phyloP scores from a whole-genome alignment of 495 filamentous ascomycete species.

The Podospora comata region DNA sequence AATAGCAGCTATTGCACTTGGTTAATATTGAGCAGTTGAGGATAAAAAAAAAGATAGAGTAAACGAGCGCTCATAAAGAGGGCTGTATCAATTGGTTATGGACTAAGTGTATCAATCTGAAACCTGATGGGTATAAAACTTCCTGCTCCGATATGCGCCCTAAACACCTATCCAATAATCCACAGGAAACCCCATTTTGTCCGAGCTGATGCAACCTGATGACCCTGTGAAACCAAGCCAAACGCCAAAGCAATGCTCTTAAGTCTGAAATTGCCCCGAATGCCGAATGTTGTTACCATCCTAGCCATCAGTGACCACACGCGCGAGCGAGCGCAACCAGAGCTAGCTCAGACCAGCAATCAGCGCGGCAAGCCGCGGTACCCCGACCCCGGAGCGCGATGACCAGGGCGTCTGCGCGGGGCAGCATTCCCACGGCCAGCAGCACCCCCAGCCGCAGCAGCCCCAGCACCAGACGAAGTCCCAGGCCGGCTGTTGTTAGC shows the following conservation, averaged over 20 bases:
- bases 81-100: background rate
- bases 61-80: background rate
- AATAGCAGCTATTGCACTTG: background rate
- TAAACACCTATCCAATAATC: background rate
- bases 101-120: background rate
- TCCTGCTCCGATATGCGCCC: background rate
- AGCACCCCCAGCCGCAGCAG: background rate
- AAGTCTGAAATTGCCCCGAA: background rate
- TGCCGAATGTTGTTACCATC: background rate
- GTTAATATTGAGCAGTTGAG: background rate
- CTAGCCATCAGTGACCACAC: background rate
- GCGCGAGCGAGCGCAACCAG: background rate
- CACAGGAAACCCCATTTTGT: background rate
- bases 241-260: background rate
- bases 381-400: background rate
- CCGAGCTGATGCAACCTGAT: background rate
- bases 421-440: conserved; percentile 11
- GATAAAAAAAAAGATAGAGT: background rate
- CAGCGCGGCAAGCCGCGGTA: conserved; percentile 48
- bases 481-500: background rate
- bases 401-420: background rate
- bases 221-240: background rate
- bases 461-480: background rate
- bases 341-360: background rate
- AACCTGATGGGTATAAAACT: background rate